A percentile compares a stretch with the other conserved stretches of the same genome.
Evolutionary conservation across 257 asterid species (phyloP).

Genomic region (Nemophila menziesii): DNA sequence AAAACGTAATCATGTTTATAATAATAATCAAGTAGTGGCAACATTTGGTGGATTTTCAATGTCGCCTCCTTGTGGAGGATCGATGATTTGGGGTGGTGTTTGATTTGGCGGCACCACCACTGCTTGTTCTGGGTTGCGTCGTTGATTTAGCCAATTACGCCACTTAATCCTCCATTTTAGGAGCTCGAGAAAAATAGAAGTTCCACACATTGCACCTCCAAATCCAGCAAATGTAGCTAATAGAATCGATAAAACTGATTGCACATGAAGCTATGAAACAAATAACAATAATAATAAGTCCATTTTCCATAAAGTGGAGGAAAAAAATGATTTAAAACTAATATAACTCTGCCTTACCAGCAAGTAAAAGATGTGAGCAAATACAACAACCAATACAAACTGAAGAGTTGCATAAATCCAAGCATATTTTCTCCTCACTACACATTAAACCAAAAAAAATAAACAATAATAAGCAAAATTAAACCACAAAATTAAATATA

Average conservation of each 20-base stretch:
- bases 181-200: slow-evolving; percentile 50
- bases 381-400: slow-evolving; percentile 67
- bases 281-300: neutral
- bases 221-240: slow-evolving; percentile 80
- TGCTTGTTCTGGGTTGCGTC: slow-evolving; percentile 18
- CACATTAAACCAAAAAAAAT: slow-evolving; percentile 8
- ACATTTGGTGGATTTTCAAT: slow-evolving; percentile 17
- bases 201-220: slow-evolving; percentile 83
- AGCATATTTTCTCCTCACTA: slow-evolving; percentile 65
- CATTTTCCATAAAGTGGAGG: neutral
- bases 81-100: slow-evolving; percentile 23
- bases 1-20: neutral
- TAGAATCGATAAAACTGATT: slow-evolving; percentile 60
- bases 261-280: slow-evolving; percentile 48
- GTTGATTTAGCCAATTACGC: slow-evolving; percentile 24
- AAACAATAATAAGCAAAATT: neutral
- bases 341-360: slow-evolving; percentile 42
- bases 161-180: slow-evolving; percentile 42
- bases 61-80: slow-evolving; percentile 19
- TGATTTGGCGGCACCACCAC: slow-evolving; percentile 20
- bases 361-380: slow-evolving; percentile 69
- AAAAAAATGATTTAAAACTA: slow-evolving; percentile 8
- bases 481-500: slow-evolving; percentile 9
- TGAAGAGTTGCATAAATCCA: slow-evolving; percentile 79
- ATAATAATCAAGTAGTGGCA: slow-evolving; percentile 12